Base-by-base conservation (phyloP, 2,329 filamentous ascomycete species). In the Aureobasidium sp. region DNA sequence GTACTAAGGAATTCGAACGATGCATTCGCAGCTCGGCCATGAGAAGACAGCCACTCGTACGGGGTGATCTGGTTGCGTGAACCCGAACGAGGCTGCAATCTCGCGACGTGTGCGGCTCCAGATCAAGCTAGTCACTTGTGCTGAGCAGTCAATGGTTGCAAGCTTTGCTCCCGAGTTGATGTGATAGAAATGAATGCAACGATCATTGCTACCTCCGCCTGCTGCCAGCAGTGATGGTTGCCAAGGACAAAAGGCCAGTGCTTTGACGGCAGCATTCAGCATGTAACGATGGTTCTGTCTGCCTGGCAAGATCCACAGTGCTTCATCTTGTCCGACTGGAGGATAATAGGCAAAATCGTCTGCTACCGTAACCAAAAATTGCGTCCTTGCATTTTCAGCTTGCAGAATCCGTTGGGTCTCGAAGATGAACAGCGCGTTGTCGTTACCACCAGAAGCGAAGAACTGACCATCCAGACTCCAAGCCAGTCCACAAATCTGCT, bases 191-290 rank as follows among this genome's bases (percentile, higher is more conserved):
- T 95, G 90, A 55, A 98, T 95, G 67, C 89, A 89, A 62, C 89
- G 88, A 71, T 98, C 91, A 63, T 94, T 95, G 40, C 88, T 91
- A 21, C 93, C 93, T 34, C 93, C 91, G 3, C 93, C 90, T 1
- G 91, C 94, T 12, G 93, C 93, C 34, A 98, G 71, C 4, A 98
- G 77, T 3, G 85, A 86, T 21, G 86, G 81, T 54, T 91, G 86
- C 91, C 90, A 98, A 0, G 93, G 91, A 58, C 91, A 95, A 69
- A 97, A 97, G 2, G 93, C 90, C 61, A 97, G 93, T 27, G 93
- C 93, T 69, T 98, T 98, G 60, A 97, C 87, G 2, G 93, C 93
- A 0, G 91, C 91, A 22, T 81, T 81, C 66, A 98, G 89, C 10
- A 75, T 68, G 80, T 89, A 93, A 27, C 79, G 79, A 66, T 95